A percentile compares a stretch with the other conserved stretches of the same genome.
These are phyloP conservation scores for Tulasnella sp. DNA, from an alignment of 768 basidiomycete genomes.

Conservation along the genomic window DNA sequence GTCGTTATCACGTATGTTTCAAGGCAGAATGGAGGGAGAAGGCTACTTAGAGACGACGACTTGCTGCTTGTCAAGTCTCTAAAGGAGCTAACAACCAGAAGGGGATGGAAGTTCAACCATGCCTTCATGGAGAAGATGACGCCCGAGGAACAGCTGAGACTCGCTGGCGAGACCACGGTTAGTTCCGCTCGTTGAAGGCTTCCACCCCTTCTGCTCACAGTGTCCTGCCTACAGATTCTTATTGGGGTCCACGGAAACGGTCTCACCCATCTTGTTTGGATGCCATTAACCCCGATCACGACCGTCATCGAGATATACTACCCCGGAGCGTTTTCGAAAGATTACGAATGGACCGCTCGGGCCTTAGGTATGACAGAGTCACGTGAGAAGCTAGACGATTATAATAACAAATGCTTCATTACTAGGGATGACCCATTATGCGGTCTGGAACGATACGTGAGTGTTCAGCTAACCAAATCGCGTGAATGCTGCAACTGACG, in stretches of 20 bases:
- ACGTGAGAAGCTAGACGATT: conserved; percentile 34
- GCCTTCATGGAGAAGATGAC: conserved; percentile 43
- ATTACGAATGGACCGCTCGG: conserved; percentile 78
- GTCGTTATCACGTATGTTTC: conserved; percentile 44
- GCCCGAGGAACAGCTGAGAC: conserved; percentile 41
- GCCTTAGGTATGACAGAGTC: conserved; percentile 56
- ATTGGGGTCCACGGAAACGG: conserved; percentile 78
- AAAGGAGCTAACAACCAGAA: conserved; percentile 37
- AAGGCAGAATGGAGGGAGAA: conserved; percentile 47
- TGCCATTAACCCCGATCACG: conserved; percentile 67
- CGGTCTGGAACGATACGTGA: conserved; percentile 52
- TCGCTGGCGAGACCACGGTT: conserved; percentile 42
- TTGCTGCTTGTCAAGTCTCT: conserved; percentile 41
- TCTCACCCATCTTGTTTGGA: conserved; percentile 78
- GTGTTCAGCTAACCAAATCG: neutral
- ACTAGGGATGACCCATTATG: conserved; percentile 57
- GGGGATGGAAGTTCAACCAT: conserved; percentile 43
- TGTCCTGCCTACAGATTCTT: conserved; percentile 48
- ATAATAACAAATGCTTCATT: neutral
- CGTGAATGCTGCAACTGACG: neutral
- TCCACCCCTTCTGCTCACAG: neutral
- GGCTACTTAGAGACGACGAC: conserved; percentile 39
- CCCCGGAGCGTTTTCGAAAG: conserved; percentile 76
- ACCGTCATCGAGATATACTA: conserved; percentile 84
- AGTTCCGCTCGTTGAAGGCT: conserved; percentile 20